A percentile compares a stretch with the other conserved stretches of the same genome.
These are phyloP conservation scores for Podaxis sp. DNA, from an alignment of 768 basidiomycete species.

Conservation along the genomic window DNA sequence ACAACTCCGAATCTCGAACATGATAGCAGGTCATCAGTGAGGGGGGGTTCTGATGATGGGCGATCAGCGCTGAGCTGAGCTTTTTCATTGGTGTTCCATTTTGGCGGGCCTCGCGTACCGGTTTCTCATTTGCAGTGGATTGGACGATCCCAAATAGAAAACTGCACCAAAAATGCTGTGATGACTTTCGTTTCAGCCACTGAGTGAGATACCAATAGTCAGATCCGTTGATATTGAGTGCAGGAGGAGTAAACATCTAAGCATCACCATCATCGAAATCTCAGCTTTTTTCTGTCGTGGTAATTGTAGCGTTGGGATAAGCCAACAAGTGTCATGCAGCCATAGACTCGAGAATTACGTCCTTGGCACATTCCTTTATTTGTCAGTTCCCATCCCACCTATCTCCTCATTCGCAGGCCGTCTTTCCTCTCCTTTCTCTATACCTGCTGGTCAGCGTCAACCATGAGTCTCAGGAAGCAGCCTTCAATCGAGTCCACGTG, in stretches of 20 bases:
- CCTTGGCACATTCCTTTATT: not conserved
- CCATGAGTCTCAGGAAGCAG: constrained; percentile 6
- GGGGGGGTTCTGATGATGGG: not conserved
- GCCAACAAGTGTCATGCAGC: constrained; percentile 1
- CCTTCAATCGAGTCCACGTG: constrained; percentile 3
- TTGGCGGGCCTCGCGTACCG: not conserved
- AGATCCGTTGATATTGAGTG: constrained; percentile 8
- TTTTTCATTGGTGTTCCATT: constrained; percentile 4
- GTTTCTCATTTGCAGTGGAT: constrained; percentile 2
- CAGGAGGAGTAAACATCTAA: not conserved
- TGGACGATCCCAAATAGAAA: not conserved
- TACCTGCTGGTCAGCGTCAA: constrained; percentile 10
- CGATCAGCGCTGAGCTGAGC: constrained; percentile 7
- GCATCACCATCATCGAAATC: constrained; percentile 4
- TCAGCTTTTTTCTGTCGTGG: not conserved
- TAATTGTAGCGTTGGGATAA: not conserved
- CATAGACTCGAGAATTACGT: not conserved
- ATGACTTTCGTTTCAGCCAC: constrained; percentile 6
- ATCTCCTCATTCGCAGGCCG: constrained; percentile 4
- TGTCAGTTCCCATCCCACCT: constrained; percentile 11
- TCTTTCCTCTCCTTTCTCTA: not conserved
- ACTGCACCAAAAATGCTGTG: not conserved
- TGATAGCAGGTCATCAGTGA: constrained; percentile 6
- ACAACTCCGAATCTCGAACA: not conserved
- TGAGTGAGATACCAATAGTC: constrained; percentile 2